Percentiles rank a stretch among this genome's conserved stretches.
phyloP scores from a whole-genome alignment of 805 yeast genomes.

The Candida cerambycidarum region DNA sequence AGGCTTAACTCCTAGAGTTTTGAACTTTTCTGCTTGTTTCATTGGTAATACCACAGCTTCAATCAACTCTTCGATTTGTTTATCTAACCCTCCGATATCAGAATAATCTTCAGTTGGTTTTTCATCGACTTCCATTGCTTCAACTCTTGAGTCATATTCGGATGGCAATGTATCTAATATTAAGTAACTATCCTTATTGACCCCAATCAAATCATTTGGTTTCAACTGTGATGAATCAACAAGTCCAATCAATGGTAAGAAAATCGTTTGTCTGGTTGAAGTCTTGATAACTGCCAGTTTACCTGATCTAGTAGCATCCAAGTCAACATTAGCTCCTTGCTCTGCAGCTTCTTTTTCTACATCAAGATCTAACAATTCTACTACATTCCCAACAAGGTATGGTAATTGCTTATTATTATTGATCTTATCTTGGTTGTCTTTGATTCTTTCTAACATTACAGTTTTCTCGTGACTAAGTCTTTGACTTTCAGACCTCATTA shows the following conservation, averaged over 20 bases:
- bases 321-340: conserved; percentile 94
- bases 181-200: conserved; percentile 92
- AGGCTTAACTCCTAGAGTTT: conserved; percentile 82
- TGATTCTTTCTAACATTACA: conserved; percentile 89
- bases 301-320: conserved; percentile 87
- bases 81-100: conserved; percentile 97
- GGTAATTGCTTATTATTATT: conserved; percentile 95
- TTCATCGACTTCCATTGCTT: conserved; percentile 99
- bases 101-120: conserved; percentile 96
- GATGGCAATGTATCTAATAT: conserved; percentile 94
- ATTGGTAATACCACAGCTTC: conserved; percentile 98
- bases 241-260: conserved; percentile 90
- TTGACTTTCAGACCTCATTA: conserved; percentile 89
- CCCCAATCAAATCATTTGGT: conserved; percentile 98
- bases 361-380: conserved; percentile 85
- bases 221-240: conserved; percentile 89
- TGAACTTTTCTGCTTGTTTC: conserved; percentile 97
- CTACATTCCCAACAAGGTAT: conserved; percentile 93
- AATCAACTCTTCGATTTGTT: conserved; percentile 95
- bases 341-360: conserved; percentile 79
- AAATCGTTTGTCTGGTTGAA: conserved; percentile 95
- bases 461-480: conserved; percentile 89
- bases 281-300: conserved; percentile 98
- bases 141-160: conserved; percentile 95
- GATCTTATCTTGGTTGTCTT: conserved; percentile 94